Base-by-base conservation (phyloP, 2,329 filamentous ascomycete species). In the Pseudogymnoascus sp. region DNA sequence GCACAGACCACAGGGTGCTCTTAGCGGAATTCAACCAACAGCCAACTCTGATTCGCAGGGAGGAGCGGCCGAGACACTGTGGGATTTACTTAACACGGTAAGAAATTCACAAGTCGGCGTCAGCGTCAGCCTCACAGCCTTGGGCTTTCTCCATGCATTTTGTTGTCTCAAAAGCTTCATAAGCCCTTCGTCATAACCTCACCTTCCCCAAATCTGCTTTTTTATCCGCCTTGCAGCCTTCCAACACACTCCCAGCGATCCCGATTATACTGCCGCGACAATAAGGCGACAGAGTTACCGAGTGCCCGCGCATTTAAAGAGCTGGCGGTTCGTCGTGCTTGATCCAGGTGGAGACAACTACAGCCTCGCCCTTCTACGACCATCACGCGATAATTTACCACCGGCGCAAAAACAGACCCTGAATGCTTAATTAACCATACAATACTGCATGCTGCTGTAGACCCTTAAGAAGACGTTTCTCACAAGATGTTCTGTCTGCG, bases 401-500 rank as follows among this genome's bases (percentile, higher is more conserved):
- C 47, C 47, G 6, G 47, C 47, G 28, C 47, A 33, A 18, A 18
- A 54, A 54, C 47, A 35, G 47, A 20, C 16, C 6, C 28, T 54
- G 47, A 33, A 38, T 58, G 57, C 57, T 25, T 38, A 33, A 9
- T 25, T 58, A 58, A 22, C 57, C n/a, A 25, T 38, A 36, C 11
- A 58, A 20, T 37, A 35, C 14, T 38, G 25, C 43, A 50, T 50
- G 47, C 28, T 16, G 43, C 43, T 54, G 47, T 54, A 54, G 18
- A 18, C 2, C n/a, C 11, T 39, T 38, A 18, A 38, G 18, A n/a
- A 38, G 14, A 6, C 33, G 18, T 58, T 14, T 25, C 33, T 25
- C 9, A 59, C 62, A 71, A 64, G 62, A 86, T 86, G 84, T 86
- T 86, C 67, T 86, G 84, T 70, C 74, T 86, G 58, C 75, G 83